These are phyloP conservation scores for Capsicum chinense DNA, from an alignment of 257 asterid genomes.

Conservation along the genomic window DNA sequence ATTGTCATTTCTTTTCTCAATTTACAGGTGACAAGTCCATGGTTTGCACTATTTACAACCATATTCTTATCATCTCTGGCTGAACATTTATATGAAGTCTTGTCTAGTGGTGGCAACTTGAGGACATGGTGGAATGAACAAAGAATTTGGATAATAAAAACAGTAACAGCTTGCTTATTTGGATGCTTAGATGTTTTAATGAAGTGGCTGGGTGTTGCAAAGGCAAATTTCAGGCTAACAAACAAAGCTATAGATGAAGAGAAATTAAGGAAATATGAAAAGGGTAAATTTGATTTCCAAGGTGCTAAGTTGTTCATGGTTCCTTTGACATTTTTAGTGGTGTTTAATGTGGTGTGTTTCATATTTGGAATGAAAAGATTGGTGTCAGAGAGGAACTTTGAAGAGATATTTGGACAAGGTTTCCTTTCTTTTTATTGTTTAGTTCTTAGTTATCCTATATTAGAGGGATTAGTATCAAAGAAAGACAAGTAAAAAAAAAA, in stretches of 20 bases:
- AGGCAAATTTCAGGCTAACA: slow-evolving; percentile 61
- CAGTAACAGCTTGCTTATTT: slow-evolving; percentile 62
- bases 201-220: slow-evolving; percentile 48
- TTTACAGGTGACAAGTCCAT: slow-evolving; percentile 53
- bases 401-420: slow-evolving; percentile 75
- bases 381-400: slow-evolving; percentile 44
- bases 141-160: slow-evolving; percentile 55
- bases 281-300: slow-evolving; percentile 62
- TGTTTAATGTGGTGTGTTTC: slow-evolving; percentile 63
- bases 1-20: not conserved
- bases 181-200: slow-evolving; percentile 57
- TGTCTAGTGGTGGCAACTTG: slow-evolving; percentile 52
- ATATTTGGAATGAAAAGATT: slow-evolving; percentile 57
- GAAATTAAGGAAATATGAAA: slow-evolving; percentile 60
- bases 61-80: slow-evolving; percentile 48
- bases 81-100: slow-evolving; percentile 54
- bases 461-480: slow-evolving; percentile 64
- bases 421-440: slow-evolving; percentile 56
- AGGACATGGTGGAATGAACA: slow-evolving; percentile 67
- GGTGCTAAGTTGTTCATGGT: slow-evolving; percentile 73
- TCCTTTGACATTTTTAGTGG: slow-evolving; percentile 67
- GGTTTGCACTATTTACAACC: slow-evolving; percentile 56
- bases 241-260: slow-evolving; percentile 67
- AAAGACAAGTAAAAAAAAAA: slow-evolving; percentile 42
- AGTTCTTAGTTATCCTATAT: slow-evolving; percentile 64